Base-by-base conservation (phyloP, 1,284 basidiomycete genomes). In the Irpex lacteus region DNA sequence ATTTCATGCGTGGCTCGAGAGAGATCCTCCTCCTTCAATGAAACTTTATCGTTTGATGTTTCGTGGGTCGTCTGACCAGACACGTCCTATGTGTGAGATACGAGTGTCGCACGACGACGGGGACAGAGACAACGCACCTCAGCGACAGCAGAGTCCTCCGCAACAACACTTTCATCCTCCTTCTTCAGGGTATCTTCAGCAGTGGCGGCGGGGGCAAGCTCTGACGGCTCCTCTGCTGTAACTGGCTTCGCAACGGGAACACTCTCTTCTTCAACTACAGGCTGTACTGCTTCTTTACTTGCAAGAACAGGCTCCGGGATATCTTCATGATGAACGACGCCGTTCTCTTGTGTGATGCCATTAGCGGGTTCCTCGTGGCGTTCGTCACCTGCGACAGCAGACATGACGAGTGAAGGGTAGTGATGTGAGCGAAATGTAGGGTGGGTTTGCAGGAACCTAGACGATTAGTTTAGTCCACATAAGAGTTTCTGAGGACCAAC, bases 381-480 rank as follows among this genome's bases (percentile, higher is more conserved):
- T 36, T 62, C 54, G 53, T 62, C 61, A 34, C 36, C 44, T 58
- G 54, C 61, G 54, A 62, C 54, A 62, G 54, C 61, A 62, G 61
- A 62, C 53, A 57, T 62, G 32, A 36, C 54, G 26, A 47, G n/a
- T 11, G 34, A 18, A 37, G 54, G 21, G 32, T 62, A 40, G 40
- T 52, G 21, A 34, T 15, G 19, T 62, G n/a, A n/a, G 40, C n/a
- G 37, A 19, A 21, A 49, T 55, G 40, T 57, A 62, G 6, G n/a
- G 54, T 4, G 19, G 18, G 40, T 56, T 34, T 44, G 18, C 13
- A 36, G 54, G 32, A 32, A 15, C 21, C 21, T 15, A 9, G 54
- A 36, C 3, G 32, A 32, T 19, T 32, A 15, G 7, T 32, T 56
- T 32, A 19, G 54, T 56, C 34, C 3, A n/a, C 32, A 36, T 3